Percentiles rank a stretch among this genome's conserved stretches.
Conservation (phyloP, 2,329 filamentous ascomycete genomes). For the Phyllosticta ampelicida region DNA sequence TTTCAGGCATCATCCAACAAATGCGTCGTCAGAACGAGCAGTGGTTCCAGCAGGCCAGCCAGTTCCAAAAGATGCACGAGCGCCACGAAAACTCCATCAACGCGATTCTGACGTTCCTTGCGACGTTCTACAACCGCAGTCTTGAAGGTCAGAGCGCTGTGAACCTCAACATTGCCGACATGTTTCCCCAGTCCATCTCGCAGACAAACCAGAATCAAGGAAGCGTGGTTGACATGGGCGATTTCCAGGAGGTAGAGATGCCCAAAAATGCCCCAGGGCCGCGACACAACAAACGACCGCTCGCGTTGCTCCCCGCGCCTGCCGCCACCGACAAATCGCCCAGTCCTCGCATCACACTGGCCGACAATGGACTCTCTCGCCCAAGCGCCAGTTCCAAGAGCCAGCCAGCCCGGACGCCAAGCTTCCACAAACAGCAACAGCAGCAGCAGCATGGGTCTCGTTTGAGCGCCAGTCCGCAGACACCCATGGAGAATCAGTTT, state of each 20-base stretch:
- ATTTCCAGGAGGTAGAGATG: constrained; percentile 34
- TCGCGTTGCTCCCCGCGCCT: constrained; percentile 27
- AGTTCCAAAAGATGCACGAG: constrained; percentile 84
- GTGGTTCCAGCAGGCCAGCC: constrained; percentile 74
- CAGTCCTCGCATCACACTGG: constrained; percentile 2
- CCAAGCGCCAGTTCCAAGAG: background rate
- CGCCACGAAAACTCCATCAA: constrained; percentile 99
- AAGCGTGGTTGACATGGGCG: constrained; percentile 53
- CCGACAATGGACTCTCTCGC: background rate
- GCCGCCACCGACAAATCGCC: constrained; percentile 17
- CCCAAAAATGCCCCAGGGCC: constrained; percentile 24
- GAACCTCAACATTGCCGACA: constrained; percentile 74
- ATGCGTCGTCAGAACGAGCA: constrained; percentile 79
- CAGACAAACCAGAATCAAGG: constrained; percentile 43
- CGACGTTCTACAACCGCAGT: constrained; percentile 91
- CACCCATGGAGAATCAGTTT: constrained; percentile 3
- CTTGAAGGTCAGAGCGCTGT: constrained; percentile 71
- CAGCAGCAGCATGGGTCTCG: background rate
- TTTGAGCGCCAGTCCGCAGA: constrained; percentile 6
- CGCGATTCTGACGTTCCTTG: constrained; percentile 93
- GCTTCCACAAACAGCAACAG: constrained; percentile 5
- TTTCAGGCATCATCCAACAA: constrained; percentile 69
- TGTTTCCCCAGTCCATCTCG: constrained; percentile 57
- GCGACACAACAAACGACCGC: constrained; percentile 22
- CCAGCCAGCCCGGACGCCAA: constrained; percentile 2